Conservation (phyloP, 306 rosid genomes). For the Prunus mira region DNA sequence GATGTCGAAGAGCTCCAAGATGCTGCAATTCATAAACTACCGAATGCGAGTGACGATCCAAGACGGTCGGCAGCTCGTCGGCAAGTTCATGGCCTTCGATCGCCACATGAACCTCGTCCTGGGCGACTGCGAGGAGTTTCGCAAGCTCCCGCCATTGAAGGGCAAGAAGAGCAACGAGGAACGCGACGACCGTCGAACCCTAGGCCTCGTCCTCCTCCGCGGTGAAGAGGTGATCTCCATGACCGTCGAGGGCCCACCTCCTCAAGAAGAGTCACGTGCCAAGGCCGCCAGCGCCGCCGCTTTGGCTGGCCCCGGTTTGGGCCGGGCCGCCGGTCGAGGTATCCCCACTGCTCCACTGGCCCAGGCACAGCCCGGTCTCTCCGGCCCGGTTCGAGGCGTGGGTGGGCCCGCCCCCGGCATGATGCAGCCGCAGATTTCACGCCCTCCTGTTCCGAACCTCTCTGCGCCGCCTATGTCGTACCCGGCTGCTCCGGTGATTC, state of each 20-base stretch:
- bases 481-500: slow-evolving; percentile 64
- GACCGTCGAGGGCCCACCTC: slow-evolving; percentile 99
- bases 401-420: slow-evolving; percentile 97
- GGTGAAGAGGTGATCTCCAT: slow-evolving; percentile 99
- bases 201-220: slow-evolving; percentile 93
- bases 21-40: slow-evolving; percentile 94
- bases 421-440: slow-evolving; percentile 99
- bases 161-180: slow-evolving; percentile 71
- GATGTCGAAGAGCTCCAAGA: slow-evolving; percentile 99
- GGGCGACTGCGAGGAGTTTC: slow-evolving; percentile 98
- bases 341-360: slow-evolving; percentile 68
- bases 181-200: slow-evolving; percentile 94
- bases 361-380: slow-evolving; percentile 91
- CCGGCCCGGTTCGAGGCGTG: slow-evolving; percentile 91
- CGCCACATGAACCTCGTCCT: slow-evolving; percentile 98
- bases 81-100: slow-evolving; percentile 98
- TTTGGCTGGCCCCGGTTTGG: slow-evolving; percentile 82
- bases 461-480: slow-evolving; percentile 70
- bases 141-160: slow-evolving; percentile 87
- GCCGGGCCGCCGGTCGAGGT: slow-evolving; percentile 87
- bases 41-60: slow-evolving; percentile 95
- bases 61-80: slow-evolving; percentile 94
- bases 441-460: slow-evolving; percentile 59
- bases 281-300: slow-evolving; percentile 82
- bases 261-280: slow-evolving; percentile 88